Evolutionary conservation across 495 filamentous ascomycete genomes (phyloP), one percentile per base, ranked within the genome.

Genomic region (Hypoxylon intermedium): DNA sequence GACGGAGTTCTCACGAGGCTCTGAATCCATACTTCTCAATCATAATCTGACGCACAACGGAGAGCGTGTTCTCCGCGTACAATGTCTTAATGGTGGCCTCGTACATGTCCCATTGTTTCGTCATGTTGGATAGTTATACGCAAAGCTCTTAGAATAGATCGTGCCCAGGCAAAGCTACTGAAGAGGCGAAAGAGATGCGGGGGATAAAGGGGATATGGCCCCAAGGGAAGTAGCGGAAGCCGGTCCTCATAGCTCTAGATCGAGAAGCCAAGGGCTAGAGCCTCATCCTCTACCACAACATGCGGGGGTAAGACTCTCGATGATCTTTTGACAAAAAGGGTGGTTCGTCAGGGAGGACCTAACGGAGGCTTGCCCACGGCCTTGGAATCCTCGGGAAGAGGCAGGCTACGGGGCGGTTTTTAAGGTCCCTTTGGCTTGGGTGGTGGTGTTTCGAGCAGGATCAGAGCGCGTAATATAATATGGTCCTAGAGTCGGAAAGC

Each of bases 41-140:
- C 75, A 80, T 78, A 9, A 75, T 67, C 41, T 67, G 60, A 53
- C 64, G 70, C 13, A 80, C 77, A 42, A 72, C 72, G 5, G 73
- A 67, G 16, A 80, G 74, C 21, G 75, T 75, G 26, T 75, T 74
- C n/a, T 77, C 60, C 51, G 69, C 69, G 56, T 80, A 80, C 34
- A 75, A 64, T 2, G 48, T 41, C 36, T 73, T 65, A 54, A 80
- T 78, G 5, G 59, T 63, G 16, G 66, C 65, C 45, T 73, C 65
- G 60, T 77, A 65, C 19, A 62, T 40, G 7, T 75, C 71, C 76
- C 76, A 80, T 42, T 53, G 46, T 60, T 79, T 79, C 24, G 77
- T 79, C 77, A 80, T 80, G 46, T 37, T 72, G 40, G 40, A 30
- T 42, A 31, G 15, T 13, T 6, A 20, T 9, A 20, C 31, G 19